Percentiles rank a stretch among this genome's conserved stretches.
Conservation (phyloP, 1,139 yeast species). For the Saccharomycopsis crataegensis region DNA sequence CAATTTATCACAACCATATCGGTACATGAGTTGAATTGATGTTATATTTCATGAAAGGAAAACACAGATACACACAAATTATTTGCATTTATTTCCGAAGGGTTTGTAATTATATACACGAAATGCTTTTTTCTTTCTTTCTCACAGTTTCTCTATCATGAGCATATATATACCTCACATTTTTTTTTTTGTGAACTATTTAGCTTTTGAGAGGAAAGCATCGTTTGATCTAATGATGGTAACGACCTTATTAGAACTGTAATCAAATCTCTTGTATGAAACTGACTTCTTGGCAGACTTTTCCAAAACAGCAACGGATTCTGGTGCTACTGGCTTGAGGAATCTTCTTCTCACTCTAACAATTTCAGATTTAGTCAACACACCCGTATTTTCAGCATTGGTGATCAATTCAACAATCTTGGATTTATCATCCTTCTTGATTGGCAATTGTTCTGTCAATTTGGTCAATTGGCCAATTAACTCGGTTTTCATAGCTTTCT, state of each 20-base stretch:
- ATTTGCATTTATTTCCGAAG: no score
- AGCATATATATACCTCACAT: no score
- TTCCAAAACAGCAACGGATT: slow-evolving; percentile 26
- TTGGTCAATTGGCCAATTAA: slow-evolving; percentile 27
- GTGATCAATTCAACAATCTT: slow-evolving; percentile 30
- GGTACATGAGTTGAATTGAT: no score
- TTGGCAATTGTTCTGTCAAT: slow-evolving; percentile 22
- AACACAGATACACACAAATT: no score
- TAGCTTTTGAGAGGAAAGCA: slow-evolving; percentile 28
- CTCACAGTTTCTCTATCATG: no score
- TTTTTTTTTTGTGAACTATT: slow-evolving; percentile 2
- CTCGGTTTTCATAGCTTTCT: slow-evolving; percentile 27
- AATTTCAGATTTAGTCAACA: slow-evolving; percentile 33
- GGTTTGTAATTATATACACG: no score
- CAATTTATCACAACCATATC: no score
- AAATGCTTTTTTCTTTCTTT: no score
- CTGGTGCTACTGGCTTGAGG: slow-evolving; percentile 35
- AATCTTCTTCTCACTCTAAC: slow-evolving; percentile 34
- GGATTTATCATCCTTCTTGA: slow-evolving; percentile 29
- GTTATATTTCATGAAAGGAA: no score
- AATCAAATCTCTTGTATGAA: slow-evolving; percentile 42
- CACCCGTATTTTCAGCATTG: slow-evolving; percentile 27
- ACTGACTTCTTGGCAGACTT: slow-evolving; percentile 32
- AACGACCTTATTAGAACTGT: slow-evolving; percentile 37
- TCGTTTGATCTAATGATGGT: slow-evolving; percentile 31